Evolutionary conservation across 2,329 filamentous ascomycete genomes (phyloP).

Genomic region (Plenodomus tracheiphilus): DNA sequence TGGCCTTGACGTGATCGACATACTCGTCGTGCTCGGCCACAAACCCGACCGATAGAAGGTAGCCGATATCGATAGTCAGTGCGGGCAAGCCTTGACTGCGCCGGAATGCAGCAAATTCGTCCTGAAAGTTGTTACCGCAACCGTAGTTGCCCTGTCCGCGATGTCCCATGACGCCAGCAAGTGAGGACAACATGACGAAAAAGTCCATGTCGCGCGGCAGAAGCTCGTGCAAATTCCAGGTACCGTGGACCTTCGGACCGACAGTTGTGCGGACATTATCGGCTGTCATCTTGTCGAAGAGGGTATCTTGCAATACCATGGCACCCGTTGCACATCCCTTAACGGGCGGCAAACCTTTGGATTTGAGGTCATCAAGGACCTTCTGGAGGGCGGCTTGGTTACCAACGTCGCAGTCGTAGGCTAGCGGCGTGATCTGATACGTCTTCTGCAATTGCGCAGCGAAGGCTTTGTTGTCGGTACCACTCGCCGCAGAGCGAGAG

Average conservation of each 20-base stretch:
- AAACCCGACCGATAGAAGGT: no score
- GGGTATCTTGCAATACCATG: constrained; percentile 26
- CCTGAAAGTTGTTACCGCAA: constrained; percentile 25
- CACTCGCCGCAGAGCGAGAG: background rate
- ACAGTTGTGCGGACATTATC: constrained; percentile 5
- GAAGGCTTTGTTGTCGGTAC: background rate
- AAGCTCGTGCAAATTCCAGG: constrained; percentile 31
- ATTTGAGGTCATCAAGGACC: no score
- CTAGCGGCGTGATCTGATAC: background rate
- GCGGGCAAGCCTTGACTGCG: no score
- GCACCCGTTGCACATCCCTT: constrained; percentile 31
- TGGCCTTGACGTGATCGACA: no score
- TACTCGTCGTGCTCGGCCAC: no score
- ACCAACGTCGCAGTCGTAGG: background rate
- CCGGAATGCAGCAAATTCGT: no score
- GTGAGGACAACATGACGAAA: constrained; percentile 25
- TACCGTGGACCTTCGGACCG: constrained; percentile 39
- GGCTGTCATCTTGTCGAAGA: constrained; percentile 16
- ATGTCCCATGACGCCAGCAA: constrained; percentile 22
- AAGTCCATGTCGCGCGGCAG: constrained; percentile 22
- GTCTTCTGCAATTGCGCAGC: background rate
- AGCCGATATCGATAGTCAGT: no score
- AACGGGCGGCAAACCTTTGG: constrained; percentile 22
- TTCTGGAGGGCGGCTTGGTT: constrained; percentile 1
- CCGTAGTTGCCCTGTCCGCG: constrained; percentile 24